Evolutionary conservation across 2,329 filamentous ascomycete genomes (phyloP), one percentile per base, ranked within the genome.

Genomic region (Exophiala spinifera): DNA sequence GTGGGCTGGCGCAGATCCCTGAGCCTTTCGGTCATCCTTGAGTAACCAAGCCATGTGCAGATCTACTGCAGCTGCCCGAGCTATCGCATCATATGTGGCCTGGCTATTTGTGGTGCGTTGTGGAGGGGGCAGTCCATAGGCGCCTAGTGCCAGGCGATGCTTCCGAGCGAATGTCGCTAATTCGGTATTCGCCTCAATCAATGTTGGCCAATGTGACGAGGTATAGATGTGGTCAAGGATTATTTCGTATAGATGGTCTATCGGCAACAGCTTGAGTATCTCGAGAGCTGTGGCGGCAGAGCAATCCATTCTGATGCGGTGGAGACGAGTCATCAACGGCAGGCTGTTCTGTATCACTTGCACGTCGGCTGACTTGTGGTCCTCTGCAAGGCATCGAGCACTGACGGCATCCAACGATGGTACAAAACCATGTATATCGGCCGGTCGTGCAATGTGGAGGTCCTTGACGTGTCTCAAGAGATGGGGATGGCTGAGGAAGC

Each of bases 311-410:
- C 57, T 57, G 25, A 61, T 53, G 10, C 53, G 50, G 14, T 45
- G 59, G 19, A 61, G 54, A 17, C 48, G 50, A 53, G 46, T 48
- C 59, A 61, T 59, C n/a, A 54, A 44, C 7, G 51, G 49, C 20
- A 61, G 34, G 37, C 34, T 25, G 4, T 55, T 20, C 14, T 52
- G 44, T 8, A 61, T 19, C 11, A 28, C 45, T 23, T 25, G 37
- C 4, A 61, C 46, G 19, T 57, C 53, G 10, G 19, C 39, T 31
- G 36, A 28, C 17, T 15, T 25, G 17, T 46, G 14, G 11, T 48
- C 50, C 19, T 39, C 31, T 37, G 40, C 39, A 25, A 50, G 46
- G 34, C 31, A 21, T 15, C 5, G 40, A 15, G 21, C 31, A 19
- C 11, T 21, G 14, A n/a, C 23, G 3, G 40, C 15, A 19, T 51